phyloP scores from a whole-genome alignment of 1,139 yeast genomes.

The Saccharomyces hybrid region DNA sequence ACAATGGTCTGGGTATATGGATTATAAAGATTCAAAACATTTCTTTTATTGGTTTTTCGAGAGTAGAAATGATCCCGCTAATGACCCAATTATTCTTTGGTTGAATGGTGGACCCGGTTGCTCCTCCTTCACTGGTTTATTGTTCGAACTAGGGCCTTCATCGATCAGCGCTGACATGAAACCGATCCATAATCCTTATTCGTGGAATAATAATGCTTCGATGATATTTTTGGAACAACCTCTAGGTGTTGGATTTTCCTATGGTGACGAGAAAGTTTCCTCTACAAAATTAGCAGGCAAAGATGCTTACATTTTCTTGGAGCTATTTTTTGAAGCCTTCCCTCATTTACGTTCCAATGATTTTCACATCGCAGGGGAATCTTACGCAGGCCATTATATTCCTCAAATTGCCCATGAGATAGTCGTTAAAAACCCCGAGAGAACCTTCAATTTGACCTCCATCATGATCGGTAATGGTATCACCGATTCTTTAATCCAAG shows the following conservation, averaged over 20 bases:
- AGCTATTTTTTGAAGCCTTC: conserved; percentile 83
- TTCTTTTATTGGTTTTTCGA: conserved; percentile 83
- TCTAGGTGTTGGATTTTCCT: conserved; percentile 86
- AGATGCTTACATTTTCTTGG: conserved; percentile 87
- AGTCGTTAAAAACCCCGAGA: conserved; percentile 45
- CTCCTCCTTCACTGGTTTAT: conserved; percentile 81
- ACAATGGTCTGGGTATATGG: conserved; percentile 84
- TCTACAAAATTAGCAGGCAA: conserved; percentile 83
- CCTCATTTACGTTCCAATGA: conserved; percentile 57
- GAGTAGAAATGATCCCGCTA: conserved; percentile 79
- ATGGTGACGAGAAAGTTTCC: conserved; percentile 52
- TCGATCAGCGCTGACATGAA: conserved; percentile 54
- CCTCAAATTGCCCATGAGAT: conserved; percentile 90
- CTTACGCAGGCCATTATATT: conserved; percentile 95
- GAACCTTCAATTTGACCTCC: conserved; percentile 76
- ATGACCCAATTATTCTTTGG: conserved; percentile 83
- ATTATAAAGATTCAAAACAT: conserved; percentile 77
- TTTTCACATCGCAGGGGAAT: conserved; percentile 96
- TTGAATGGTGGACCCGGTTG: conserved; percentile 91
- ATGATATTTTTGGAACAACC: conserved; percentile 93
- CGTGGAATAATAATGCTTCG: conserved; percentile 87
- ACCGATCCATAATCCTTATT: conserved; percentile 67
- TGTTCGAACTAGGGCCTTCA: conserved; percentile 86
- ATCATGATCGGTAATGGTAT: conserved; percentile 93
- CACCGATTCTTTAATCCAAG: conserved; percentile 86